Evolutionary conservation across 371 early-diverging fungal species (phyloP).

Genomic region (Mucor lusitanicus): DNA sequence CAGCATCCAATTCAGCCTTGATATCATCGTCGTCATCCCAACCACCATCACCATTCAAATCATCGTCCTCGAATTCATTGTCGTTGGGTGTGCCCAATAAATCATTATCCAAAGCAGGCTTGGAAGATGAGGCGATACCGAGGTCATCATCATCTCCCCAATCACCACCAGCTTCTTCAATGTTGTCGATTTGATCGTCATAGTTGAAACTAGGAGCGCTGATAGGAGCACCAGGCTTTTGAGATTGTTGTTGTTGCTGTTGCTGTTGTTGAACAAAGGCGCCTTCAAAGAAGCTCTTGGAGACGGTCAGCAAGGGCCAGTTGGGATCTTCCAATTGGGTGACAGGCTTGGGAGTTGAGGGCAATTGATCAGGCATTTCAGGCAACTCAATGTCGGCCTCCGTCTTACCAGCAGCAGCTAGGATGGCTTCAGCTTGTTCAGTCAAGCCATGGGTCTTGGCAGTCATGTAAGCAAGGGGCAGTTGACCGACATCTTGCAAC

Average conservation of each 20-base stretch:
- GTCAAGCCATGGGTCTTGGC: conserved; percentile 86
- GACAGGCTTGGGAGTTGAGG: conserved; percentile 70
- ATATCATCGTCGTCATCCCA: conserved; percentile 66
- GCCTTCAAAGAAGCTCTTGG: conserved; percentile 68
- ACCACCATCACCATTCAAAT: conserved; percentile 52
- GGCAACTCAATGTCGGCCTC: conserved; percentile 65
- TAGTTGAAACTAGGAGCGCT: conserved; percentile 46
- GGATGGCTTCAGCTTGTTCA: conserved; percentile 81
- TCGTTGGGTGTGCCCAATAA: conserved; percentile 35
- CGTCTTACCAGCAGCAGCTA: conserved; percentile 68
- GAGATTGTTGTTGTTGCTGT: conserved; percentile 23
- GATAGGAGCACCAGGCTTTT: conserved; percentile 26
- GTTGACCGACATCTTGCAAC: conserved; percentile 83
- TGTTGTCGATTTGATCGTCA: conserved; percentile 50
- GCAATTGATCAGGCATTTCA: conserved; percentile 39
- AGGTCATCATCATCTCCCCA: conserved; percentile 73
- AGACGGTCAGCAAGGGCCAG: conserved; percentile 86
- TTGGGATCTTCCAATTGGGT: conserved; percentile 72
- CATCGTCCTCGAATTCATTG: conserved; percentile 41
- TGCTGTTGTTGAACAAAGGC: conserved; percentile 47
- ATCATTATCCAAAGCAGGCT: conserved; percentile 18
- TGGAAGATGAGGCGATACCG: conserved; percentile 23
- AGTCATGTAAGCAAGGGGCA: conserved; percentile 88
- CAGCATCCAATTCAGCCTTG: conserved; percentile 61
- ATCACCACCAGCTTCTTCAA: conserved; percentile 64